Conservation (phyloP, 306 rosid species). For the Inga leiocalycina region DNA sequence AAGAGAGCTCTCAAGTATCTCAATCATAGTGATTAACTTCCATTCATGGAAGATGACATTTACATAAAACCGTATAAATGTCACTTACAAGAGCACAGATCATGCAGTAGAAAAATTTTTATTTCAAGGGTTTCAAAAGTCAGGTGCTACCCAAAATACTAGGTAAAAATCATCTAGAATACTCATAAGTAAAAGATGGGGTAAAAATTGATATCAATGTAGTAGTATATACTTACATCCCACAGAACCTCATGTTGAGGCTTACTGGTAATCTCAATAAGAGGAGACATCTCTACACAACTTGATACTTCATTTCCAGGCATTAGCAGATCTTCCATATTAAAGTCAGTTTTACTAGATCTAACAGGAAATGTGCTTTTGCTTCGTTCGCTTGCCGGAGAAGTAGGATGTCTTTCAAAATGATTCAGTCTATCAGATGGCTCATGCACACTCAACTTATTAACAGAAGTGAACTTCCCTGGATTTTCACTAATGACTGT, state of each 20-base stretch:
- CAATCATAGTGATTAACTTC: slow-evolving; percentile 24
- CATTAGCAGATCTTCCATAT: slow-evolving; percentile 40
- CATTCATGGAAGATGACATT: background rate
- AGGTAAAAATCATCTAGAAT: slow-evolving; percentile 16
- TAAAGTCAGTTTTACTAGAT: slow-evolving; percentile 39
- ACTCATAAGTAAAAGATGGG: slow-evolving; percentile 3
- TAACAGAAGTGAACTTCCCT: slow-evolving; percentile 51
- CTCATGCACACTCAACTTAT: slow-evolving; percentile 39
- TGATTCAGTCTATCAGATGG: slow-evolving; percentile 41
- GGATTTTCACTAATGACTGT: slow-evolving; percentile 62
- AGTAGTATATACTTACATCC: slow-evolving; percentile 49
- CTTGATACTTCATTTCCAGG: slow-evolving; percentile 44
- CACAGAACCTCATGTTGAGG: slow-evolving; percentile 36
- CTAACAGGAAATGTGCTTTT: slow-evolving; percentile 40
- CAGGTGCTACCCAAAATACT: background rate
- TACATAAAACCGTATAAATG: slow-evolving; percentile 11
- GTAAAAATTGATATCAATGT: slow-evolving; percentile 12
- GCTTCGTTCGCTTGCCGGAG: slow-evolving; percentile 37
- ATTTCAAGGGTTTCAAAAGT: slow-evolving; percentile 7
- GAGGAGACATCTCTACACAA: slow-evolving; percentile 43
- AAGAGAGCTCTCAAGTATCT: slow-evolving; percentile 9
- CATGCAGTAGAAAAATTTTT: slow-evolving; percentile 8
- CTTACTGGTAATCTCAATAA: slow-evolving; percentile 40
- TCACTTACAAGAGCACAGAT: slow-evolving; percentile 17
- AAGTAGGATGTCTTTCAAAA: slow-evolving; percentile 45